Base-by-base conservation (phyloP, 2,329 filamentous ascomycete genomes). In the Sordariomycetes sp. region DNA sequence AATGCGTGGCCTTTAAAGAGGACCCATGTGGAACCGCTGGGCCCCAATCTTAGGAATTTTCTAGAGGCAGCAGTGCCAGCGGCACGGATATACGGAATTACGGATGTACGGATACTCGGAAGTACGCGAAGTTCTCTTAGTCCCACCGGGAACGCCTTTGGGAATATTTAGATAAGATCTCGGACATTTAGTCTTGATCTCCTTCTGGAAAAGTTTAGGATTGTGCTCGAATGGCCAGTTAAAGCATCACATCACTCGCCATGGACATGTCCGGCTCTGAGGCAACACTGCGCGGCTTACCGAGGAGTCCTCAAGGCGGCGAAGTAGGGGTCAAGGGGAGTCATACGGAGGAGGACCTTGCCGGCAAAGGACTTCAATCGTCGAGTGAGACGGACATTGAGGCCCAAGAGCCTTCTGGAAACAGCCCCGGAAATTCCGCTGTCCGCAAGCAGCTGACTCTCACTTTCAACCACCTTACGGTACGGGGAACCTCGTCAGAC, bases 311-410 rank as follows among this genome's bases (percentile, higher is more conserved):
- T 10, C 22, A 24, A 24, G 22, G 22, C 20, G 7, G 11, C 11
- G 46, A 22, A 24, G 3, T 5, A 20, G 46, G 22, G 22, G n/a
- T 24, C 12, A 7, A 50, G 11, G 46, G 6, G 7, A 24, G n/a
- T 22, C n/a, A 5, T 12, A 20, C 18, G 8, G 18, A 24, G n/a
- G 12, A 12, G 46, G 22, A 8, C n/a, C 22, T 22, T 24, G 2
- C 46, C 11, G 22, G 12, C 10, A 20, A 50, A 3, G 10, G 20
- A 28, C 32, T 51, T 48, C 40, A 37, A 18, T 61, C 63, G 8
- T 61, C 61, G 2, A 64, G 62, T 34, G 62, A 63, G 22, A 65
- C 64, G 3, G 63, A 65, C 8, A 58, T 62, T 14, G 62, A 62
- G 16, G 32, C 28, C 16, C 61, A 63, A 6, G 54, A 54, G 2